Base-by-base conservation (phyloP, 495 filamentous ascomycete genomes). In the Friedmanniomyces simplex region DNA sequence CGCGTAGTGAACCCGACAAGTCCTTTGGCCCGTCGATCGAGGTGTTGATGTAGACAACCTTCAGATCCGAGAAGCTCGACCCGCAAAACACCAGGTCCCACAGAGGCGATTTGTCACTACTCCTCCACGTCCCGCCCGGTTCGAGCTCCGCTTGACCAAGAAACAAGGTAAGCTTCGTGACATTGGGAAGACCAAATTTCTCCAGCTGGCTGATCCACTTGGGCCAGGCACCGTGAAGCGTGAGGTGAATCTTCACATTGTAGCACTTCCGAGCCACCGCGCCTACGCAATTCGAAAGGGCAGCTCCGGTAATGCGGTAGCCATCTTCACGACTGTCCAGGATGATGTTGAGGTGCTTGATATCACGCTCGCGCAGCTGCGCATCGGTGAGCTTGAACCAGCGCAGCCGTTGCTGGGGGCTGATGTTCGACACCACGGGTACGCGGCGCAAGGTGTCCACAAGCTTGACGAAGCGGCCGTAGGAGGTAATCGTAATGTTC, bases 351-450 rank as follows among this genome's bases (percentile, higher is more conserved):
- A 54, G 50, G 42, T 47, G 37, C 39, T 55, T 60, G 50, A 60
- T 55, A n/a, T 60, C 52, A 1, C 57, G 24, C 25, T 60, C 57
- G 4, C 50, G 51, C 3, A 60, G 51, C 32, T 54, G 50, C 11
- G n/a, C 51, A 43, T 55, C 57, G 28, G n/a, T 49, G 18, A 60
- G 52, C 30, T 60, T 54, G 42, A 42, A 39, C 50, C 45, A 54
- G 16, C 51, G 43, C 1, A 54, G 51, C 10, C 51, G 51, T 39
- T 55, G 50, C 30, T 49, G 47, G 45, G 21, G 28, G 12, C 20
- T 24, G 52, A 54, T 49, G 10, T 2, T n/a, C 4, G 50, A 54
- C 11, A 55, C 42, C 1, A 54, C 51, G 4, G 57, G 55, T 11
- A 18, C 20, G 2, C 21, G 47, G 24, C 43, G 16, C 4, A 60